Base-by-base conservation (phyloP, 2,329 filamentous ascomycete genomes). In the Curvularia lunata region DNA sequence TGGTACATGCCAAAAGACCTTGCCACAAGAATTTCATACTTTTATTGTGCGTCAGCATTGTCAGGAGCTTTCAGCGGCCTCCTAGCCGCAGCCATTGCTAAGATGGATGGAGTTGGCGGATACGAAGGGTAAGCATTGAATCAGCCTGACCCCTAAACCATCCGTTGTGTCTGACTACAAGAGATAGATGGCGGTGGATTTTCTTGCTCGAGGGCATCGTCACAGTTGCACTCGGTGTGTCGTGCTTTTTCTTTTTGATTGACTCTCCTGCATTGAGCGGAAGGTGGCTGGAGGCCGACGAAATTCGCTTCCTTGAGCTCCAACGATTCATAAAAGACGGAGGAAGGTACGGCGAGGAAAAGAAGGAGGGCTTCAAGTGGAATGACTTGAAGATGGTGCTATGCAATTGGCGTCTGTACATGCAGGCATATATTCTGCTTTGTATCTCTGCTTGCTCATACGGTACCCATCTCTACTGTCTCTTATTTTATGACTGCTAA, bases 1-100 rank as follows among this genome's bases (percentile, higher is more conserved):
- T 78, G 72, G 68, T 78, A 78, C 56, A 76, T 72, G 51, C 71
- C 69, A 6, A 69, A 70, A 42, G 72, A 77, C 27, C 62, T 75
- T n/a, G 68, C 70, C 5, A 67, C 68, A 1, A 65, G 76, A 8
- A 74, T 75, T 18, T 69, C 76, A 0, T 67, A 72, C 47, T 68
- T 79, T 49, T 75, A 79, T 58, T 77, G 72, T 30, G 78, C 76
- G 2, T 75, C 71, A 23, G 70, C 75, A 8, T 60, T 78, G 1
- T 76, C 77, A 4, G 76, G 74, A 9, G 76, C 72, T 4, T 79
- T 82, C 50, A 76, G 72, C 21, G 80, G 80, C 13, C 69, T 82
- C 6, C 69, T 80, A 2, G 77, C 75, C 1, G 77, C 73, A 3
- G 77, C 68, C 4, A 73, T 77, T 12, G 71, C 68, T 3, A 70